Evolutionary conservation across 306 rosid genomes (phyloP).

Genomic region (Luffa acutangula): DNA sequence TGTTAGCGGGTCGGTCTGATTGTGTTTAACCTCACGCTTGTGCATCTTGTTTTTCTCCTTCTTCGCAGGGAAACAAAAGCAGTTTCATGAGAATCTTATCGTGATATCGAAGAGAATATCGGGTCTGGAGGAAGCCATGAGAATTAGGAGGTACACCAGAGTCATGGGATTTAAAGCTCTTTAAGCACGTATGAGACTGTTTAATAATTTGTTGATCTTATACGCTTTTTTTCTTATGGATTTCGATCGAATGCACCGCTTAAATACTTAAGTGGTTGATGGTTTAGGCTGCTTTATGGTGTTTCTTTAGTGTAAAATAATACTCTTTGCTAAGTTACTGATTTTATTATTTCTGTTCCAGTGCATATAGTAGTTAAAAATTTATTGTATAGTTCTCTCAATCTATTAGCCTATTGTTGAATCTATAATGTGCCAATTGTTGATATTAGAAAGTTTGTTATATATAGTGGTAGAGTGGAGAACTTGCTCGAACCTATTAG

Average conservation of each 20-base stretch:
- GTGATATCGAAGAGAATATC: conserved; percentile 42
- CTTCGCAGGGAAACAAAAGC: conserved; percentile 25
- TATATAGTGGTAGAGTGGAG: not conserved
- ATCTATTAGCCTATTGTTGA: not conserved
- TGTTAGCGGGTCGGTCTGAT: not conserved
- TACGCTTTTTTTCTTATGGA: not conserved
- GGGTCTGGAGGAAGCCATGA: conserved; percentile 74
- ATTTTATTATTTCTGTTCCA: not conserved
- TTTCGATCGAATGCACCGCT: not conserved
- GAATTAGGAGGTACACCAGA: conserved; percentile 44
- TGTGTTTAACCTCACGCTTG: not conserved
- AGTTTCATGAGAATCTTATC: conserved; percentile 27
- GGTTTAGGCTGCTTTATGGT: not conserved
- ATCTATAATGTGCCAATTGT: not conserved
- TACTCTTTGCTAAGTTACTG: not conserved
- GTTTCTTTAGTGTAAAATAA: not conserved
- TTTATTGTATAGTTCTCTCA: not conserved
- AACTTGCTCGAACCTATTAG: not conserved
- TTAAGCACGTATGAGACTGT: not conserved
- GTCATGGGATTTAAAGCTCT: not conserved
- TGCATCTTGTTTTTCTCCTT: not conserved
- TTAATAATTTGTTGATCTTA: not conserved
- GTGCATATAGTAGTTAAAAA: not conserved
- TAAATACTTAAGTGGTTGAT: not conserved
- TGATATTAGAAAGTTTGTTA: not conserved